Percentiles rank a stretch among this genome's conserved stretches.
These are phyloP conservation scores for Saprolegnia parasitica DNA, from an alignment of 352 stramenopile genomes.

Conservation along the genomic window DNA sequence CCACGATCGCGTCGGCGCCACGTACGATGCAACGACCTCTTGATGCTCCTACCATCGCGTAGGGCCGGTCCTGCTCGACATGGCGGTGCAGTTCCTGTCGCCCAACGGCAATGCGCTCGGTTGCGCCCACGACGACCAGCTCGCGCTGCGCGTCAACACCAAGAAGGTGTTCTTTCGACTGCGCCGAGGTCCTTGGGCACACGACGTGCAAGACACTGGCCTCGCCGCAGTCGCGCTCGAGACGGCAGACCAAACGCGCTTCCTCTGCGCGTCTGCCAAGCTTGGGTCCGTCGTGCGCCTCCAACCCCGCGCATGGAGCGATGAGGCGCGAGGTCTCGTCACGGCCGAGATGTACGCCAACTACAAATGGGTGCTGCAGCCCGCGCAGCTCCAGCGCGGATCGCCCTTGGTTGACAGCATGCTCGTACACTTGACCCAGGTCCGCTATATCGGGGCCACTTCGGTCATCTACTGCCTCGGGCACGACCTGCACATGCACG, in stretches of 20 bases:
- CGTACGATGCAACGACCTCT: background rate
- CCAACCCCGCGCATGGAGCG: background rate
- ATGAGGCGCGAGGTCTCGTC: background rate
- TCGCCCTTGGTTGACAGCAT: background rate
- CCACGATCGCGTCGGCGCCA: background rate
- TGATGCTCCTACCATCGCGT: background rate
- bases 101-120: background rate
- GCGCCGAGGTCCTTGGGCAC: background rate
- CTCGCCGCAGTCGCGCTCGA: background rate
- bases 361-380: background rate
- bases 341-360: background rate
- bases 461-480: background rate
- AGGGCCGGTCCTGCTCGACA: background rate
- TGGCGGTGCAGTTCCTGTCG: background rate
- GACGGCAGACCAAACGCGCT: background rate
- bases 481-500: background rate
- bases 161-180: background rate
- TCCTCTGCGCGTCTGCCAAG: background rate
- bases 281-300: background rate
- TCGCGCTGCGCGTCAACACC: background rate
- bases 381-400: background rate
- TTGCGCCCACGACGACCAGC: background rate
- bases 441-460: background rate
- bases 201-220: no score
- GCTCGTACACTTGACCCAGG: background rate